Base-by-base conservation (phyloP, 345 rosid genomes). In the Linum lewisii region DNA sequence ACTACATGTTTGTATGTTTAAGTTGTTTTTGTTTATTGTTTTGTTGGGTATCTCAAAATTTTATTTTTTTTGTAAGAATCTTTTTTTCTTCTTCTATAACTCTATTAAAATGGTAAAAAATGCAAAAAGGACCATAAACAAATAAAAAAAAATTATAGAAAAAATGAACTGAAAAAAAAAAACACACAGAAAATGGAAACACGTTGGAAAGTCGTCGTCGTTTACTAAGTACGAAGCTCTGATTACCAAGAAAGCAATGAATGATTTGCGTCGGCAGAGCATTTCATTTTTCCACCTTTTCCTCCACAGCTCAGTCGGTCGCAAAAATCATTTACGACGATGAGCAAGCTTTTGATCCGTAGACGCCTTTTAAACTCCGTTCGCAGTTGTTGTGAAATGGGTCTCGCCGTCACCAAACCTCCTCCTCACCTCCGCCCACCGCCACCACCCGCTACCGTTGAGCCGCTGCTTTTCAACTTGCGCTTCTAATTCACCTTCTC, bases 231-330 rank as follows among this genome's bases (percentile, higher is more conserved):
- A 4, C 34, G 34, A 57, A 42, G 49, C 34, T 19, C 53, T 69
- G 73, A 49, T 64, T 69, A 66, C 65, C 21, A 69, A 64, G n/a
- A 47, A 60, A 69, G 64, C 57, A n/a, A 54, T 60, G 24, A 51
- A 10, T 20, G 45, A 32, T 49, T 29, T 8, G 34, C 34, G 34
- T 29, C 34, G 34, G 34, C 34, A 29, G 32, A 29, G 34, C 32
- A 26, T 8, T 29, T 5, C 20, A 50, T 18, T 50, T 50, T 50
- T 50, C n/a, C n/a, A n/a, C n/a, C n/a, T n/a, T n/a, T n/a, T n/a
- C n/a, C 8, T 50, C 20, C 22, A 18, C 22, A 50, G 7, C 54
- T 53, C 26, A 24, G 57, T 24, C 14, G 1, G 19, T 52, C n/a
- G n/a, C n/a, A 8, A 9, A n/a, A 10, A 14, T 7, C 16, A 52